These are phyloP conservation scores for Pterocarpus macrocarpus DNA, from an alignment of 306 rosid species.

Conservation along the genomic window DNA sequence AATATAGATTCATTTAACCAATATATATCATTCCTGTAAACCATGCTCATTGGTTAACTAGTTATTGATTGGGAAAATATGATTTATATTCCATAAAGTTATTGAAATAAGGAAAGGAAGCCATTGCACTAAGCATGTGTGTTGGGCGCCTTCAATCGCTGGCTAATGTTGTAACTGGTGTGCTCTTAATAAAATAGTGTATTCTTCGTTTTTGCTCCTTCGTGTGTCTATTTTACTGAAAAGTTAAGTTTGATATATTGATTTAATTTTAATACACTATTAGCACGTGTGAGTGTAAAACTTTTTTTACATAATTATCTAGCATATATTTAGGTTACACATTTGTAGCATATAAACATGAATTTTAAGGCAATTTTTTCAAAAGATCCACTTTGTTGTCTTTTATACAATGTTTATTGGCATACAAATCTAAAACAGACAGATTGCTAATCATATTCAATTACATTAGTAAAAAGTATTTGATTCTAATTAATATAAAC, in stretches of 20 bases:
- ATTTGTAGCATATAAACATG: no score
- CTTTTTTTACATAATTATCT: no score
- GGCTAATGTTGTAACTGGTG: slow-evolving; percentile 16
- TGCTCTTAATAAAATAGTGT: neutral
- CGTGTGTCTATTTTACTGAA: slow-evolving; percentile 2
- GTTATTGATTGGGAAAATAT: slow-evolving; percentile 20
- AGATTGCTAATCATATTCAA: no score
- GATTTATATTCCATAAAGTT: slow-evolving; percentile 3
- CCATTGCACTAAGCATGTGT: slow-evolving; percentile 45
- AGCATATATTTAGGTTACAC: no score
- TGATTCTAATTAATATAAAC: no score
- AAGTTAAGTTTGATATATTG: slow-evolving; percentile 12
- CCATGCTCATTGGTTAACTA: slow-evolving; percentile 5
- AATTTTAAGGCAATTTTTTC: no score
- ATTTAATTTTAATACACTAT: no score
- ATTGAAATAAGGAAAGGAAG: slow-evolving; percentile 39
- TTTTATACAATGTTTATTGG: no score
- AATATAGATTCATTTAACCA: slow-evolving; percentile 44
- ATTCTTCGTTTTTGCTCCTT: neutral
- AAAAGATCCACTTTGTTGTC: no score
- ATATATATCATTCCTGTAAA: slow-evolving; percentile 39
- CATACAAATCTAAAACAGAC: no score
- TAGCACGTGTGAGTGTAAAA: no score
- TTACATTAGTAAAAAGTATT: no score
- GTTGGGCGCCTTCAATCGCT: slow-evolving; percentile 46